phyloP scores from a whole-genome alignment of 176 grass and related monocot genomes.

The Rhynchospora tenuis region DNA sequence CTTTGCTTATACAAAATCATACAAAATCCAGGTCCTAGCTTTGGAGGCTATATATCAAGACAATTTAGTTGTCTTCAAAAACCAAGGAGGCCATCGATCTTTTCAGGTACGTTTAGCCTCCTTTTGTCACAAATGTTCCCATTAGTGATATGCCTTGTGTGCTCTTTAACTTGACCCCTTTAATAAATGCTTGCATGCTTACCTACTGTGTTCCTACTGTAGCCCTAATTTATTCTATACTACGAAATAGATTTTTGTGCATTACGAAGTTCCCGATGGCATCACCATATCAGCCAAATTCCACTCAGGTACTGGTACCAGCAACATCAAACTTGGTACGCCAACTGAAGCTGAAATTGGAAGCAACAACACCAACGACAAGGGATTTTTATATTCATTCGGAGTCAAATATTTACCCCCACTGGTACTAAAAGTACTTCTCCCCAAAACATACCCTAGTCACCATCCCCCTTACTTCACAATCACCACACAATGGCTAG shows the following conservation, averaged over 20 bases:
- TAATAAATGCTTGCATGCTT: not conserved
- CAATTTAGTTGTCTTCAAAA: constrained; percentile 40
- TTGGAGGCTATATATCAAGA: constrained; percentile 85
- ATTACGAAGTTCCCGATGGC: constrained; percentile 30
- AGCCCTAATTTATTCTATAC: not conserved
- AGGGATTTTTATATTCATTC: constrained; percentile 37
- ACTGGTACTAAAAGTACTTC: constrained; percentile 40
- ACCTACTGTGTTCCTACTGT: not conserved
- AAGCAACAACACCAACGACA: not conserved
- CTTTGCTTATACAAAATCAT: constrained; percentile 22
- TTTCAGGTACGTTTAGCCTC: constrained; percentile 49
- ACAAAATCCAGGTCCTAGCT: constrained; percentile 48
- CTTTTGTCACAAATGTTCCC: not conserved
- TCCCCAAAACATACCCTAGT: constrained; percentile 52
- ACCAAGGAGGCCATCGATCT: constrained; percentile 42
- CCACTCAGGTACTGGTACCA: constrained; percentile 21
- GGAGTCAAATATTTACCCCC: constrained; percentile 42
- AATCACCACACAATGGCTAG: constrained; percentile 40
- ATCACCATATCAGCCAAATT: constrained; percentile 34
- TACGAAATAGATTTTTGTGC: constrained; percentile 31
- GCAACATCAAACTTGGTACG: constrained; percentile 26
- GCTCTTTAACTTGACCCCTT: not conserved
- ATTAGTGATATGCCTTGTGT: not conserved
- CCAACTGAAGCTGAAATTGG: constrained; percentile 14
- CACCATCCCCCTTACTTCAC: constrained; percentile 47